Evolutionary conservation across 192 early-diverging fungal genomes (phyloP), one percentile per base, ranked within the genome.

Genomic region (Kappamyces sp.): DNA sequence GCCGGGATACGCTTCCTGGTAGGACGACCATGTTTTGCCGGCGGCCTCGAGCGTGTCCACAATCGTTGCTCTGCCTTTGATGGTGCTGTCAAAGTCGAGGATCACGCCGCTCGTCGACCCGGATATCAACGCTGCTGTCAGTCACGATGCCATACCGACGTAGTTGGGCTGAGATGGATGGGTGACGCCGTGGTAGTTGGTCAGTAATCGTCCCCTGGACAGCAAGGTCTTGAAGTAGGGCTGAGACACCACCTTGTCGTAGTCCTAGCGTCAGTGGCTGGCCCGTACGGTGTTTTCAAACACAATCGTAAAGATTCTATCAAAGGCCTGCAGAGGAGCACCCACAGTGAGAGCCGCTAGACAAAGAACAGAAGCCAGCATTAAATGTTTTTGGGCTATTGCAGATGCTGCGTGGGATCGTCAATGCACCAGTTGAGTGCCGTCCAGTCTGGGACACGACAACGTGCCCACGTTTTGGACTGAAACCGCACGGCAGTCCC

Each of bases 101-200:
- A 39, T 48, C 47, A 71, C 64, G 31, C 80, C 79, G 50, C 68
- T 63, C 51, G 64, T 68, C 54, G 59, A 64, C 33, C 79, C 79
- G 29, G 53, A 41, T n/a, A 69, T 70, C 31, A 71, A n/a, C n/a
- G n/a, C n/a, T n/a, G n/a, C n/a, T n/a, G n/a, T n/a, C n/a, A n/a
- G n/a, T n/a, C n/a, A n/a, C n/a, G n/a, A n/a, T n/a, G n/a, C n/a
- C 34, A 79, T 70, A 32, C 79, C 82, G 54, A 88, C 61, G 67
- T 89, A 89, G 70, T 89, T 89, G 54, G 84, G 84, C 61, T 89
- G 76, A 40, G 82, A 85, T 9, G 85, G 85, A 60, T 86, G 84
- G 31, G 65, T 47, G 42, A 74, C 54, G 37, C 61, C 83, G 30
- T 73, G 41, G 70, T 75, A 84, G 72, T 86, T 78, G 63, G 76